Conservation (phyloP, 176 grass and related monocot species). For the Bolboschoenus planiculmis region DNA sequence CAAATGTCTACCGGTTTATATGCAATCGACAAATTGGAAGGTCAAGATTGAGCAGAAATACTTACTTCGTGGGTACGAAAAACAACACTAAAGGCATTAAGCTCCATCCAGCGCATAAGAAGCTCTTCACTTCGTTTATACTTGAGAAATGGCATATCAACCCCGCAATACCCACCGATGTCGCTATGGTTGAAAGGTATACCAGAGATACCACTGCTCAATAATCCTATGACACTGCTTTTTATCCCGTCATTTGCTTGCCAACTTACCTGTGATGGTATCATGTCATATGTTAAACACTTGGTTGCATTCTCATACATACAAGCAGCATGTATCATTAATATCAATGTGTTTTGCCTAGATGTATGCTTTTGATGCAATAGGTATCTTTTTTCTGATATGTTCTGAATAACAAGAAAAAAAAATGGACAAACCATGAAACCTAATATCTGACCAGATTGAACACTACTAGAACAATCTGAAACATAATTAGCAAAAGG, state of each 20-base stretch:
- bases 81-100: conserved; percentile 79
- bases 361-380: neutral
- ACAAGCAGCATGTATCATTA: neutral
- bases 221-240: conserved; percentile 86
- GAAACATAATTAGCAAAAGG: neutral
- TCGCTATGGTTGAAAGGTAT: conserved; percentile 96
- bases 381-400: neutral
- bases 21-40: neutral
- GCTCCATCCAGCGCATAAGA: conserved; percentile 79
- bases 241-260: conserved; percentile 90
- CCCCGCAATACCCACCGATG: conserved; percentile 77
- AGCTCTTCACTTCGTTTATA: conserved; percentile 86
- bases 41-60: neutral
- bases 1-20: neutral
- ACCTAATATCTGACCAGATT: neutral
- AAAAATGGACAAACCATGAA: neutral
- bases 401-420: neutral
- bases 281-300: neutral
- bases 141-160: conserved; percentile 68
- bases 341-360: neutral
- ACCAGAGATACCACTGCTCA: conserved; percentile 83
- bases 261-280: conserved; percentile 47
- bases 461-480: neutral
- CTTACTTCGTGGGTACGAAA: conserved; percentile 87
- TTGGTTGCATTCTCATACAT: neutral